Base-by-base conservation (phyloP, 371 early-diverging fungal genomes). In the Nematocida sp. region DNA sequence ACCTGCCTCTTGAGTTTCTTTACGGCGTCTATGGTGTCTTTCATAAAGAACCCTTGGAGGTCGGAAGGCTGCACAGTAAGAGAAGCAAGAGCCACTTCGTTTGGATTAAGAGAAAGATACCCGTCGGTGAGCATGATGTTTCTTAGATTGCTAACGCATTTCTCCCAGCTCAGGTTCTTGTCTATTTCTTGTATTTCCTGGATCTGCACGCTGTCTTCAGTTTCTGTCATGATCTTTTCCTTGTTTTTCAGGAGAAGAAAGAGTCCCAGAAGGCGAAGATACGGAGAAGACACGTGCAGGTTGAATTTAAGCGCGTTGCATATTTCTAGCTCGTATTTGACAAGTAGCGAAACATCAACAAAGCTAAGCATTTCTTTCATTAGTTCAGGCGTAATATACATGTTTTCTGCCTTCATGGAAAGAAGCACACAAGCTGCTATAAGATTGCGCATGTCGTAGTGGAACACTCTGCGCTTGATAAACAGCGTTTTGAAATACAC, bases 261-360 rank as follows among this genome's bases (percentile, higher is more conserved):
- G 15, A 70, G 57, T 1, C 62, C 74, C 13, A 70, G 51, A 5
- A 70, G 63, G n/a, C 58, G n/a, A 8, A 70, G 36, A 29, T 70
- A 53, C 51, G 74, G 74, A 3, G 74, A 70, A 8, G 58, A 8
- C 17, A 70, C 58, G 29, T 70, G 60, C 41, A 70, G 49, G 36
- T 70, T 70, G 49, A 70, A 70, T n/a, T 70, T 70, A 11, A 70
- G 74, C 15, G 74, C 74, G 27, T 56, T 57, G 63, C 74, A 70
- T 34, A 70, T 57, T 23, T 70, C 74, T 15, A 70, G 27, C 36
- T 70, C 74, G 46, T 70, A 70, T 53, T 58, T 34, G 4, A 56
- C 62, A n/a, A 70, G 34, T 21, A 70, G 38, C 17, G n/a, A 11
- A 15, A 49, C 19, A n/a, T 70, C 25, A 15, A 50, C 58, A 60